phyloP scores from a whole-genome alignment of 2,329 filamentous ascomycete genomes.

The Sphaerulina musiva region DNA sequence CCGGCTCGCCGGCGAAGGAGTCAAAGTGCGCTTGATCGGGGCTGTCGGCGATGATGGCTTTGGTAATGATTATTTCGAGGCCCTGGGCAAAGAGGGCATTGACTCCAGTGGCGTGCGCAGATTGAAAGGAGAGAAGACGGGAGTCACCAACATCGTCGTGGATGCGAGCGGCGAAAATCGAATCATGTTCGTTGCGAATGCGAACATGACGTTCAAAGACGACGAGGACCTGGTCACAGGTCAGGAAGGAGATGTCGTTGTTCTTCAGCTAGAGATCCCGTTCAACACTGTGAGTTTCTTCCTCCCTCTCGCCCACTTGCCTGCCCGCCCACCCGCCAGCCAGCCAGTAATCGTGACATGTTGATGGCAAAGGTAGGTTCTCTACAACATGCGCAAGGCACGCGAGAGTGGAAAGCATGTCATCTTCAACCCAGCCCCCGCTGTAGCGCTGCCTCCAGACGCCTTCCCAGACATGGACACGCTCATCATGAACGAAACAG shows the following conservation, averaged over 20 bases:
- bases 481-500: slow-evolving; percentile 84
- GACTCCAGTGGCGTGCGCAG: slow-evolving; percentile 36
- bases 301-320: too few relatives aligned
- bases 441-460: slow-evolving; percentile 58
- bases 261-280: slow-evolving; percentile 46
- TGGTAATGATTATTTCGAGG: slow-evolving; percentile 36
- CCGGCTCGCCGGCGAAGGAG: slow-evolving; percentile 24
- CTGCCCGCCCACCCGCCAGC: too few relatives aligned
- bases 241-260: slow-evolving; percentile 34
- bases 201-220: slow-evolving; percentile 38
- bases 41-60: slow-evolving; percentile 45
- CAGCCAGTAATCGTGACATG: background rate
- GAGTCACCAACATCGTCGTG: slow-evolving; percentile 45
- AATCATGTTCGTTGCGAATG: slow-evolving; percentile 45
- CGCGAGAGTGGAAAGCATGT: slow-evolving; percentile 41
- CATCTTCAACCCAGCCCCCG: slow-evolving; percentile 76
- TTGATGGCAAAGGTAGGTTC: slow-evolving; percentile 16
- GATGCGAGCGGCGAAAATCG: slow-evolving; percentile 44
- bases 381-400: slow-evolving; percentile 31
- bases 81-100: slow-evolving; percentile 41
- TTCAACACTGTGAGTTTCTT: slow-evolving; percentile 33
- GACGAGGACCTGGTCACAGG: slow-evolving; percentile 15
- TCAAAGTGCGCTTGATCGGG: slow-evolving; percentile 46
- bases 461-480: slow-evolving; percentile 65
- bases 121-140: slow-evolving; percentile 41